phyloP scores from a whole-genome alignment of 805 yeast species.

The Tetrapisispora fleetii region DNA sequence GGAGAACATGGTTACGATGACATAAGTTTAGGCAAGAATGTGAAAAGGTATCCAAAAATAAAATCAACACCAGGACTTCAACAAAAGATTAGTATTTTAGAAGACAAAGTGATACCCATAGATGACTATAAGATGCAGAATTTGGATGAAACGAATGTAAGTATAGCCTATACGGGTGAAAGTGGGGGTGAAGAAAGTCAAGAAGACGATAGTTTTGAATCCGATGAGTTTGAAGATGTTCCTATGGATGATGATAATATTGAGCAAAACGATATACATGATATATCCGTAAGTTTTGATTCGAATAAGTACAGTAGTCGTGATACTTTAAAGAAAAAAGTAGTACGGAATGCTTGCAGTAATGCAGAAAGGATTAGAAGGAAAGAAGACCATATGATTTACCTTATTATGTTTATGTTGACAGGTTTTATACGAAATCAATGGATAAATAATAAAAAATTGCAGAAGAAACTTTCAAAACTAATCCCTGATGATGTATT shows the following conservation, averaged over 20 bases:
- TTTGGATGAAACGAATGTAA: not conserved
- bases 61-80: no score
- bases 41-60: no score
- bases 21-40: not conserved
- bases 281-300: conserved; percentile 21
- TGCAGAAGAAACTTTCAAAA: conserved; percentile 35
- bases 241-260: conserved; percentile 4
- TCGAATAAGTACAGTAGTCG: conserved; percentile 7
- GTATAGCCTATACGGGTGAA: conserved; percentile 2
- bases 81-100: no score
- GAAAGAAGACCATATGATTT: conserved; percentile 45
- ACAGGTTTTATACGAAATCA: conserved; percentile 62
- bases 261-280: conserved; percentile 11
- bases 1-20: not conserved
- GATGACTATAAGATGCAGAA: no score
- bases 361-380: conserved; percentile 50
- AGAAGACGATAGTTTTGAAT: conserved; percentile 19
- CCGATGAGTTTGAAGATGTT: conserved; percentile 22
- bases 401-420: conserved; percentile 46
- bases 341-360: conserved; percentile 31
- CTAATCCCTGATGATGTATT: conserved; percentile 40
- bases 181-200: conserved; percentile 8
- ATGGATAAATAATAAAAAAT: conserved; percentile 53
- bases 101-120: no score
- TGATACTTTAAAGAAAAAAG: conserved; percentile 14